A percentile compares a stretch with the other conserved stretches of the same genome.
Evolutionary conservation across 2,329 filamentous ascomycete genomes (phyloP).

Genomic region (Akanthomyces dipterigenus): DNA sequence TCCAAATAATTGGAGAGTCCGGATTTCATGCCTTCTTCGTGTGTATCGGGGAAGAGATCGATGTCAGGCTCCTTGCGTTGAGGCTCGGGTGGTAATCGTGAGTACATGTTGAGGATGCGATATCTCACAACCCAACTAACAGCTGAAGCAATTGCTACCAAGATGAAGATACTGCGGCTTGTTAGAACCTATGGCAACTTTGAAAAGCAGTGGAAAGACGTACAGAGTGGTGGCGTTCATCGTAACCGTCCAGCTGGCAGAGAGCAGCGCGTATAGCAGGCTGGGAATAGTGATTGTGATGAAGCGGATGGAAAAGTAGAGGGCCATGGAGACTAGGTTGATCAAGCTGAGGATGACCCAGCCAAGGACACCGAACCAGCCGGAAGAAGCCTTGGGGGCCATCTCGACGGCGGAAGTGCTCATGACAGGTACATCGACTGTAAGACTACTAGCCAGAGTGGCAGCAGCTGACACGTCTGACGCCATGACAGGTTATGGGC

Average conservation of each 20-base stretch:
- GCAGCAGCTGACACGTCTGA: constrained; percentile 33
- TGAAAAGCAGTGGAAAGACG: constrained; percentile 22
- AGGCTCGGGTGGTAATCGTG: constrained; percentile 84
- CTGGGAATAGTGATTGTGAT: constrained; percentile 84
- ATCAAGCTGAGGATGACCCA: constrained; percentile 48
- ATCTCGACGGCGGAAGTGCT: constrained; percentile 28
- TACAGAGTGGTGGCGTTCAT: constrained; percentile 98
- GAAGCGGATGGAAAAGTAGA: constrained; percentile 79
- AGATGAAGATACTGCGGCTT: constrained; percentile 60
- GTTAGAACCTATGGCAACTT: constrained; percentile 13
- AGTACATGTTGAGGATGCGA: constrained; percentile 95
- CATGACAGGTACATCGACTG: constrained; percentile 30
- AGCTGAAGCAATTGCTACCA: constrained; percentile 71
- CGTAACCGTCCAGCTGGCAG: constrained; percentile 89
- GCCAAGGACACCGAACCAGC: constrained; percentile 53
- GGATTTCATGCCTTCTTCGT: constrained; percentile 83
- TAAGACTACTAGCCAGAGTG: constrained; percentile 25
- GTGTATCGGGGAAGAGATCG: constrained; percentile 88
- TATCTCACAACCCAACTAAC: constrained; percentile 93
- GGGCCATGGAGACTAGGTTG: constrained; percentile 48
- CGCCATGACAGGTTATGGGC: constrained; percentile 32
- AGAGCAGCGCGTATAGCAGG: constrained; percentile 83
- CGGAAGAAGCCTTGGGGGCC: constrained; percentile 33
- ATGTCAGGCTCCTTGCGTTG: constrained; percentile 94
- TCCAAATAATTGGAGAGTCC: constrained; percentile 94